Percentiles rank a stretch among this genome's conserved stretches.
These are phyloP conservation scores for Lentinus tigrinus DNA, from an alignment of 768 basidiomycete species.

Conservation along the genomic window DNA sequence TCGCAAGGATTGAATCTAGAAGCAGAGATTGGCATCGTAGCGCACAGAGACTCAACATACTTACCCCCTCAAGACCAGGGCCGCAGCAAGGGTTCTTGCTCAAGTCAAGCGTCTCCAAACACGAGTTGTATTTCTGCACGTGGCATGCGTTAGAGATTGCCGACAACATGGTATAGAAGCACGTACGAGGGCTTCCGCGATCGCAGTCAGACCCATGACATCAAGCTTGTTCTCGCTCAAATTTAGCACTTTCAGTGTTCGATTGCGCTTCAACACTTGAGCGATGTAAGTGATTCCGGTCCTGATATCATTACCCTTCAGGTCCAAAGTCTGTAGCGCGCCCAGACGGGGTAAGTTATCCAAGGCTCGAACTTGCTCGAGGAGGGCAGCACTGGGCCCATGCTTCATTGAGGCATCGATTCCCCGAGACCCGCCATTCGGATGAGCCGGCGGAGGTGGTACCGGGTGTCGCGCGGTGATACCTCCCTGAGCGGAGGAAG, in stretches of 20 bases:
- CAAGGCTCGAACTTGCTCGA: conserved; percentile 88
- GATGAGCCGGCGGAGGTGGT: conserved; percentile 16
- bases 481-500: conserved; percentile 49
- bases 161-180: neutral
- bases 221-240: conserved; percentile 94
- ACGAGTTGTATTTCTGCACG: conserved; percentile 87
- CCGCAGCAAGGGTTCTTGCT: conserved; percentile 93
- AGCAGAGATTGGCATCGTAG: neutral
- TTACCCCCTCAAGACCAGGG: conserved; percentile 85
- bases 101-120: conserved; percentile 90
- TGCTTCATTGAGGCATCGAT: conserved; percentile 25
- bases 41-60: conserved; percentile 25
- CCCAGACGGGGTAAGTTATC: conserved; percentile 86
- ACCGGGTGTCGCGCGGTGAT: conserved; percentile 46
- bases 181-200: conserved; percentile 89
- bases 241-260: conserved; percentile 92
- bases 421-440: conserved; percentile 15
- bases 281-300: conserved; percentile 86
- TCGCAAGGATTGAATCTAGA: conserved; percentile 81
- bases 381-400: conserved; percentile 71
- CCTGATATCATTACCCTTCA: conserved; percentile 90
- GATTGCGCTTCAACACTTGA: conserved; percentile 93
- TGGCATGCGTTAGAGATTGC: neutral
- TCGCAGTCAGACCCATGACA: conserved; percentile 66
- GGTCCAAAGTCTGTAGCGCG: conserved; percentile 82